phyloP scores from a whole-genome alignment of 768 basidiomycete species.

The Strobilomyces confusus region DNA sequence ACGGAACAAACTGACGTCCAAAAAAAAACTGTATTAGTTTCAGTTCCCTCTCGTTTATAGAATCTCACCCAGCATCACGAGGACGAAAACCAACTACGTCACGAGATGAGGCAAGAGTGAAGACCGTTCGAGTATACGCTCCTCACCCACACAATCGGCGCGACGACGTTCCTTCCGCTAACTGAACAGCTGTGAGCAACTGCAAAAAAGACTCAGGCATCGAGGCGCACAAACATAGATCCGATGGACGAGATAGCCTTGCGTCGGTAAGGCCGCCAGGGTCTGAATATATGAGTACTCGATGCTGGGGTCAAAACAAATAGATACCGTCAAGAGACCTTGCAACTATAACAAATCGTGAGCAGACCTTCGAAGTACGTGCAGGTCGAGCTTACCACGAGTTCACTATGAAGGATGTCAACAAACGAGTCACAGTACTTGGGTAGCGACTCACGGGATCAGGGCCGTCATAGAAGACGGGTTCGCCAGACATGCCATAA shows the following conservation, averaged over 20 bases:
- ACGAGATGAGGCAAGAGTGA: background rate
- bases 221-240: background rate
- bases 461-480: background rate
- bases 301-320: background rate
- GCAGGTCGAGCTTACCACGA: background rate
- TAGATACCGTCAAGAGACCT: background rate
- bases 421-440: background rate
- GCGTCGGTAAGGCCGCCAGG: background rate
- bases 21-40: too few species aligned
- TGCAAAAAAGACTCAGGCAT: too few species aligned
- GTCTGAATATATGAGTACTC: background rate
- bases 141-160: background rate
- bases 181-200: background rate
- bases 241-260: background rate
- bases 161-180: background rate
- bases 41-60: too few species aligned
- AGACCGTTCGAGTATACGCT: background rate
- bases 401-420: background rate
- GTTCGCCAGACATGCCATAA: background rate
- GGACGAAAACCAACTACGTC: too few species aligned
- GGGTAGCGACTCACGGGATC: background rate
- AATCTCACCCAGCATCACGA: too few species aligned
- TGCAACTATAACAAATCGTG: background rate
- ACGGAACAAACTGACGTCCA: too few species aligned
- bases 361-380: background rate